Percentiles rank a stretch among this genome's conserved stretches.
These are phyloP conservation scores for Penicillium sp. DNA, from an alignment of 2,329 filamentous ascomycete species.

Conservation along the genomic window DNA sequence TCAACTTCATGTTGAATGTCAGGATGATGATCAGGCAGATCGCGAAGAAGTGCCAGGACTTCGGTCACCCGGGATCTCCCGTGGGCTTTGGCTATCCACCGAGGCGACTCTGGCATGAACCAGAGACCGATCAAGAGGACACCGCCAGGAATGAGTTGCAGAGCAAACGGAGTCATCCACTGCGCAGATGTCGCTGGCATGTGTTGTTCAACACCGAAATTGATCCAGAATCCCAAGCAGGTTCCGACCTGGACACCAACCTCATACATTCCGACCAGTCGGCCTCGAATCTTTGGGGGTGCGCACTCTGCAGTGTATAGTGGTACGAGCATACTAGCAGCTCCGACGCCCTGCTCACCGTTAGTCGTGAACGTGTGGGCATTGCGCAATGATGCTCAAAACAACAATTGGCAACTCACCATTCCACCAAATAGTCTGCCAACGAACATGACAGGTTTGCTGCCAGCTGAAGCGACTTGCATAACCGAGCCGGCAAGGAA, in stretches of 20 bases:
- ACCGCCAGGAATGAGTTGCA: conserved; percentile 63
- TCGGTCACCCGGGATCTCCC: conserved; percentile 62
- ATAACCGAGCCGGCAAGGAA: conserved; percentile 63
- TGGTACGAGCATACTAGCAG: conserved; percentile 56
- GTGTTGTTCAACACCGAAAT: conserved; percentile 48
- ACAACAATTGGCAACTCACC: conserved; percentile 19
- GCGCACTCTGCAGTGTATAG: conserved; percentile 60
- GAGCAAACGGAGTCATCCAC: conserved; percentile 62
- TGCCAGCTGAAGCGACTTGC: conserved; percentile 60
- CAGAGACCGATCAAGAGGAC: conserved; percentile 61
- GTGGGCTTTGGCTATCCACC: conserved; percentile 66
- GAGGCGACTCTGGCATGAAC: conserved; percentile 62
- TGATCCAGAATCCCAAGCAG: conserved; percentile 52
- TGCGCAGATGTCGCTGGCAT: conserved; percentile 45
- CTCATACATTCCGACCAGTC: conserved; percentile 61
- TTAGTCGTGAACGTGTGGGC: neutral
- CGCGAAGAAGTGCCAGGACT: conserved; percentile 57
- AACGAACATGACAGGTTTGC: conserved; percentile 61
- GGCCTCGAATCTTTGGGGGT: conserved; percentile 58
- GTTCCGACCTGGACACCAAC: conserved; percentile 52
- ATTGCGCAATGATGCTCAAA: neutral
- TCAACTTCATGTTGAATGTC: conserved; percentile 58
- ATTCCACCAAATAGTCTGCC: conserved; percentile 51
- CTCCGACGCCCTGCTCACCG: conserved; percentile 33
- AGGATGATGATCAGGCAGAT: conserved; percentile 51